Base-by-base conservation (phyloP, 2,329 filamentous ascomycete genomes). In the Hortaea werneckii region DNA sequence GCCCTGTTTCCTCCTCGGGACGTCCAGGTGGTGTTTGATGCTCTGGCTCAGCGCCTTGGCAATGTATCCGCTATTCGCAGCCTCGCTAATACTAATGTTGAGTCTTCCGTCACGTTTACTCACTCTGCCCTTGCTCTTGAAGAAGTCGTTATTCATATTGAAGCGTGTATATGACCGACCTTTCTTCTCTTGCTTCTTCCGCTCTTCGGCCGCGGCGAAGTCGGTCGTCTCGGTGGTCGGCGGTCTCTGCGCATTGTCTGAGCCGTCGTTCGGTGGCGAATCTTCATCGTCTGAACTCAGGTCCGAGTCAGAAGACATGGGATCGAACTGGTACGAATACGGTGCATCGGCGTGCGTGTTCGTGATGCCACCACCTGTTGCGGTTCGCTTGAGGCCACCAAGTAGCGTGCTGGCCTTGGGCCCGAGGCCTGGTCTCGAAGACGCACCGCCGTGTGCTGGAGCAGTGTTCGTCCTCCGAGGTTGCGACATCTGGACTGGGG, bases 31-130 rank as follows among this genome's bases (percentile, higher is more conserved):
- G 53, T 77, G 77, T 45, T 75, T 70, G 39, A 84, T 71, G 3
- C 78, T 78, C 1, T 76, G 73, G 3, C 83, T 83, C 0, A 89
- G 68, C 3, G 83, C 82, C 58, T 87, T 87, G 38, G 82, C 82
- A 27, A 88, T 69, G 54, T 86, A 87, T 8, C 84, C 84, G 1
- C 71, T 80, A 52, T 82, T 79, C 46, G 75, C 75, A 1, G 77
- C 82, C 58, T 88, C 83, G 44, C 82, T 81, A 57, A 88, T 73
- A 4, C 80, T 83, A 50, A 89, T 85, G 50, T 78, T 79, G 41
- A 89, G 65, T 20, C 85, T 74, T 0, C 85, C 85, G 60, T 88
- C 84, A 40, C 69, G 73, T 61, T 78, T 83, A 2, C 75, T 79
- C 1, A 86, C 75, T 50, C 71, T 79, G 26, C 82, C 82, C 50